phyloP scores from a whole-genome alignment of 306 rosid genomes.

The Cucumis hystrix region DNA sequence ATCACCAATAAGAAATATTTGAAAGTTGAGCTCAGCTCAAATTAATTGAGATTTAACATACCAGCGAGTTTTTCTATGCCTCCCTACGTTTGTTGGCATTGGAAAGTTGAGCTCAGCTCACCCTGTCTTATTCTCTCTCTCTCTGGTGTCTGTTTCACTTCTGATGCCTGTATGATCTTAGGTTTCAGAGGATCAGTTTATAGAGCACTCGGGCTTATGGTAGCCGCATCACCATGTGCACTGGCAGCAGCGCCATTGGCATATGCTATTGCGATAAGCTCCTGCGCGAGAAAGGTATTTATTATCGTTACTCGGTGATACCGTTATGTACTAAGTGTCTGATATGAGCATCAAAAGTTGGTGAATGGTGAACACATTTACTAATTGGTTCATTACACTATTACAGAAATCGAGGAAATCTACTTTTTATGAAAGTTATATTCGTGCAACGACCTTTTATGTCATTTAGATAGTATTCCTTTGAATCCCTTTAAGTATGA shows the following conservation, averaged over 20 bases:
- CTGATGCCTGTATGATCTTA: conserved; percentile 25
- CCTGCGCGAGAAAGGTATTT: conserved; percentile 84
- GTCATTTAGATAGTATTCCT: neutral
- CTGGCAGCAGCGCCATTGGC: conserved; percentile 97
- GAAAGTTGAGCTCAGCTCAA: neutral
- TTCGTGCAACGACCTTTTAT: neutral
- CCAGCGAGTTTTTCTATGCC: neutral
- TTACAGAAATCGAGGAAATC: neutral
- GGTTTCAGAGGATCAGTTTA: conserved; percentile 96
- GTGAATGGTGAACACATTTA: neutral
- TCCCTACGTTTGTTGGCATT: neutral
- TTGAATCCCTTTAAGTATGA: neutral
- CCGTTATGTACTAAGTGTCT: neutral
- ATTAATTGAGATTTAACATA: neutral
- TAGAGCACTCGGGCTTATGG: conserved; percentile 95
- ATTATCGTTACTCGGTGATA: neutral
- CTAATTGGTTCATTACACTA: neutral
- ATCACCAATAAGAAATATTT: neutral
- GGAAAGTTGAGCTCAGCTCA: neutral
- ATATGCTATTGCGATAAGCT: conserved; percentile 89
- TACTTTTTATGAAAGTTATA: neutral
- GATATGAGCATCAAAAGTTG: neutral
- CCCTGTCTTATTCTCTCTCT: neutral
- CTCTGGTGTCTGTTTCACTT: conserved; percentile 5
- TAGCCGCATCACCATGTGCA: conserved; percentile 98